A percentile compares a stretch with the other conserved stretches of the same genome.
Evolutionary conservation across 1,139 yeast species (phyloP).

Genomic region (Kodamaea suecica): DNA sequence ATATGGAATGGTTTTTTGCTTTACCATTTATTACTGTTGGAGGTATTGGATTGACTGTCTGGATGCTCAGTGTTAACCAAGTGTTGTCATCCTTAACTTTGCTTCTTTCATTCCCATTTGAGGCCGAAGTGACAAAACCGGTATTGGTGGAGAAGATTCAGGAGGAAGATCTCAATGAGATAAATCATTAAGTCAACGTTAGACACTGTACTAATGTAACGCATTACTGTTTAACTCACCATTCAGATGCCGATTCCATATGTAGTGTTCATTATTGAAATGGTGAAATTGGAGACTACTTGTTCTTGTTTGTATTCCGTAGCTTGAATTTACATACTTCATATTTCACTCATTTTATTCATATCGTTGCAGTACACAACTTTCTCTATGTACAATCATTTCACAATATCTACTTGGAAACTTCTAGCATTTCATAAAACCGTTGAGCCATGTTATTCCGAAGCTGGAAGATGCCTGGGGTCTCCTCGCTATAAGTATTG

Average conservation of each 20-base stretch:
- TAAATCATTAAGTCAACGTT: constrained; percentile 1
- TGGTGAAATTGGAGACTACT: too few species aligned
- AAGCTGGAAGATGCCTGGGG: constrained; percentile 18
- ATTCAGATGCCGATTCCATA: too few species aligned
- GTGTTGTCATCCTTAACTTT: constrained; percentile 30
- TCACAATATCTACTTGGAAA: constrained; percentile 1
- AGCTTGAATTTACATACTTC: too few species aligned
- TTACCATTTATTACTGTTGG: constrained; percentile 61
- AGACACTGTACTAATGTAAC: background rate
- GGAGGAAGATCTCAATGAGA: constrained; percentile 4
- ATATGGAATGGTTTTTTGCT: constrained; percentile 55
- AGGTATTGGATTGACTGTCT: constrained; percentile 49
- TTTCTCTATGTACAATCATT: background rate
- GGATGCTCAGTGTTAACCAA: constrained; percentile 43
- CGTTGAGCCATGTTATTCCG: constrained; percentile 23
- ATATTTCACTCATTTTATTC: too few species aligned
- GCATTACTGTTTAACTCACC: too few species aligned
- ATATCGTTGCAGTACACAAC: background rate
- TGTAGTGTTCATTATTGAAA: too few species aligned
- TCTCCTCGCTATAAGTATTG: constrained; percentile 21
- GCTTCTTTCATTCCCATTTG: constrained; percentile 29
- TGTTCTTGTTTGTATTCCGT: too few species aligned
- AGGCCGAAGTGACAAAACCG: constrained; percentile 24
- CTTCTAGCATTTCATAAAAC: constrained; percentile 16
- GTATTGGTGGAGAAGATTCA: constrained; percentile 2